A percentile compares a stretch with the other conserved stretches of the same genome.
Conservation (phyloP, 164 flowering plant species). For the Echeveria elegans region DNA sequence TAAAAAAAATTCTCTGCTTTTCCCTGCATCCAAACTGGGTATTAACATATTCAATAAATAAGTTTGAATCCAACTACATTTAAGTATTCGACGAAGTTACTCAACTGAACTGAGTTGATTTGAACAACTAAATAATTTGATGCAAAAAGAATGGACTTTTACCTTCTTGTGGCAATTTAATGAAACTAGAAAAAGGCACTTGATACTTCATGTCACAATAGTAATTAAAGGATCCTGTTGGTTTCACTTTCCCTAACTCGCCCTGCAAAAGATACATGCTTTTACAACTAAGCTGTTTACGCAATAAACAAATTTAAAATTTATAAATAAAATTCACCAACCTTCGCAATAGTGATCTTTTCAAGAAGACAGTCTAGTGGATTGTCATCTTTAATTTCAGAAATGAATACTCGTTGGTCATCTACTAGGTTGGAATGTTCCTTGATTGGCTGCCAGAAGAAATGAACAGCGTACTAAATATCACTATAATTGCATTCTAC, state of each 20-base stretch:
- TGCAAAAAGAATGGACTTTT: neutral
- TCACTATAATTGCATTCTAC: neutral
- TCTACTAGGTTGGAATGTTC: conserved; percentile 24
- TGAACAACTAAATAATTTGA: neutral
- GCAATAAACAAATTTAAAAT: neutral
- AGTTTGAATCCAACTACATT: too few species aligned
- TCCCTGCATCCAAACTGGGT: too few species aligned
- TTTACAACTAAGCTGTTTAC: neutral
- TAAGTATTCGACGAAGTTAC: too few species aligned
- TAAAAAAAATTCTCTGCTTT: too few species aligned
- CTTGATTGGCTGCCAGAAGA: conserved; percentile 35
- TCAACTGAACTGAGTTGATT: too few species aligned
- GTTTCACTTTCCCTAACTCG: conserved; percentile 21
- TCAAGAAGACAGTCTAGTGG: conserved; percentile 47
- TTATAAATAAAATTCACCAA: neutral
- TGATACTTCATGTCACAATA: conserved; percentile 50
- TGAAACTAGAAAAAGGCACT: conserved; percentile 33
- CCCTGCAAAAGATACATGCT: conserved; percentile 21
- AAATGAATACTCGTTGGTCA: conserved; percentile 42
- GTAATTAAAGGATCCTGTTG: conserved; percentile 32
- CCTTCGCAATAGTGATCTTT: conserved; percentile 30
- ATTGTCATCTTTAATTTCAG: conserved; percentile 53
- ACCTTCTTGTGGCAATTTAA: conserved; percentile 25
- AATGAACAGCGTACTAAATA: neutral
- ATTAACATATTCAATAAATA: too few species aligned